Evolutionary conservation across 106 monocot genomes (phyloP).

Genomic region (Dendrobium officinale): DNA sequence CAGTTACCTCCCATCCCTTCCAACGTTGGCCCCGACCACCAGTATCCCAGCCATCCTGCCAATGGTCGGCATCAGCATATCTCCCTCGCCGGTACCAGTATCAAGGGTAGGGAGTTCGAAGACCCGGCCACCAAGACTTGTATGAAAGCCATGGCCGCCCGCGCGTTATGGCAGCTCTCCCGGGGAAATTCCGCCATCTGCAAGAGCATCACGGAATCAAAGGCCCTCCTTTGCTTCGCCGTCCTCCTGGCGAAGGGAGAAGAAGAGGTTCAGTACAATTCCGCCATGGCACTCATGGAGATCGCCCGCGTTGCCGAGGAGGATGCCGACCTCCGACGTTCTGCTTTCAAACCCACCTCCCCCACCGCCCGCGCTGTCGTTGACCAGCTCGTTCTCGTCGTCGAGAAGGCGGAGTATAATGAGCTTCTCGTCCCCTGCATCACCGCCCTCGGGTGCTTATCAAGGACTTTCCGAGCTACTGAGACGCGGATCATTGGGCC

Average conservation of each 20-base stretch:
- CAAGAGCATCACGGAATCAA: slow-evolving; percentile 90
- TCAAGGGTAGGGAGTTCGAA: slow-evolving; percentile 23
- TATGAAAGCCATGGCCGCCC: slow-evolving; percentile 37
- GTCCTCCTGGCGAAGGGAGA: slow-evolving; percentile 75
- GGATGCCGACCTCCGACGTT: slow-evolving; percentile 59
- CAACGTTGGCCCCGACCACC: background rate
- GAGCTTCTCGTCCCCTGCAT: slow-evolving; percentile 73
- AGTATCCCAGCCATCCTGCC: background rate
- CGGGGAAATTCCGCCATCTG: slow-evolving; percentile 57
- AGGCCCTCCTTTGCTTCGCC: slow-evolving; percentile 85
- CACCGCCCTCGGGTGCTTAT: slow-evolving; percentile 64
- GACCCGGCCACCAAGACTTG: slow-evolving; percentile 17
- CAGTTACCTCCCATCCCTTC: background rate
- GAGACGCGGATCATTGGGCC: slow-evolving; percentile 85
- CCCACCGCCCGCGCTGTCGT: slow-evolving; percentile 81
- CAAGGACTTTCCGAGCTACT: slow-evolving; percentile 79
- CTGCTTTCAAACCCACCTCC: slow-evolving; percentile 83
- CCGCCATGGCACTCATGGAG: slow-evolving; percentile 85
- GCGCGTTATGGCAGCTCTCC: slow-evolving; percentile 59
- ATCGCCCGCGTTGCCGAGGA: slow-evolving; percentile 71
- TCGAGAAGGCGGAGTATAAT: slow-evolving; percentile 63
- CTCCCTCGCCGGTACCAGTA: background rate
- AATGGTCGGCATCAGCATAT: background rate
- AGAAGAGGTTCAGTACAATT: slow-evolving; percentile 75
- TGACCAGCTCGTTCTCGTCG: slow-evolving; percentile 64